Conservation (phyloP, 1,284 basidiomycete genomes). For the Mycosarcoma mackinlayi region DNA sequence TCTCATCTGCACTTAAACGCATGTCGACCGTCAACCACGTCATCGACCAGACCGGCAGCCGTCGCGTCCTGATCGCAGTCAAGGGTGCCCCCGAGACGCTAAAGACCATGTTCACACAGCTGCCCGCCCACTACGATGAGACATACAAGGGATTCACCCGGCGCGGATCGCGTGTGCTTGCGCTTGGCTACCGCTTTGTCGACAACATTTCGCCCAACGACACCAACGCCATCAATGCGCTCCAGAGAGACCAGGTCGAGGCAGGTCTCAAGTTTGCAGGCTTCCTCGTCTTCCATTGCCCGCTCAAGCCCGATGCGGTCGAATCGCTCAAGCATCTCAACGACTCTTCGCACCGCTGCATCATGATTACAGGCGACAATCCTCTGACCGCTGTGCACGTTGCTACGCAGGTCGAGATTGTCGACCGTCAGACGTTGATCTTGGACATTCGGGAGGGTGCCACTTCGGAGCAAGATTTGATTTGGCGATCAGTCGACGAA, state of each 20-base stretch:
- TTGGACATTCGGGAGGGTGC: constrained; percentile 61
- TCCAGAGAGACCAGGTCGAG: constrained; percentile 64
- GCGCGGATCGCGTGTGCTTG: constrained; percentile 65
- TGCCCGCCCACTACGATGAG: constrained; percentile 66
- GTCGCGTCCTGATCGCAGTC: constrained; percentile 57
- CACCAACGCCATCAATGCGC: constrained; percentile 45
- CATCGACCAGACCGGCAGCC: constrained; percentile 36
- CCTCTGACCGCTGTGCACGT: constrained; percentile 67
- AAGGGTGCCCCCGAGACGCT: constrained; percentile 68
- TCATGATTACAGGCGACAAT: constrained; percentile 69
- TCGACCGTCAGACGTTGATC: constrained; percentile 65
- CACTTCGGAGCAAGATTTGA: constrained; percentile 54
- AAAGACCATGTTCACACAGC: constrained; percentile 59
- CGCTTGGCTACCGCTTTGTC: constrained; percentile 65
- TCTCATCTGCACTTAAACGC: constrained; percentile 67
- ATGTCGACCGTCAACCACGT: constrained; percentile 66
- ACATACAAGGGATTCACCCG: constrained; percentile 67
- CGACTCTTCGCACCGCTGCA: constrained; percentile 67
- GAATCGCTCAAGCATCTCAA: constrained; percentile 62
- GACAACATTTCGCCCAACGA: constrained; percentile 42
- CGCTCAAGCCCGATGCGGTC: constrained; percentile 66
- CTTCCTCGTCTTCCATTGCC: constrained; percentile 68
- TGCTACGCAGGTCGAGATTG: constrained; percentile 66
- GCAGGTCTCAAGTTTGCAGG: constrained; percentile 61
- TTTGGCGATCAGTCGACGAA: constrained; percentile 64